Evolutionary conservation across 2,329 filamentous ascomycete species (phyloP), one percentile per base, ranked within the genome.

Genomic region (Lachnellula occidentalis): DNA sequence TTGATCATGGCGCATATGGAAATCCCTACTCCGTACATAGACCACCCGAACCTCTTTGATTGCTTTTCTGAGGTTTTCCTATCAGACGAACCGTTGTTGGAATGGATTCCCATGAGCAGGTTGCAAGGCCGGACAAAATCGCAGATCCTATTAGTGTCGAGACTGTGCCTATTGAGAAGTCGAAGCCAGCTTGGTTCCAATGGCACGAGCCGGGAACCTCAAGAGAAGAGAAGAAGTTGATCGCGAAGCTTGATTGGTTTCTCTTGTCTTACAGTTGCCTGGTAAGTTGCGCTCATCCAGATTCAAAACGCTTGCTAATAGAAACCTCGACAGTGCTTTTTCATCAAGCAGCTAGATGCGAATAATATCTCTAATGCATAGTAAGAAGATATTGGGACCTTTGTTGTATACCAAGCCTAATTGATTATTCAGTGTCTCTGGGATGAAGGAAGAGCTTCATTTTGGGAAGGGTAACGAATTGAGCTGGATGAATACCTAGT

Each of bases 291-390:
- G 27, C 27, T 31, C 9, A 31, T 31, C 27, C 27, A 31, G 8
- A 31, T 31, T 11, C 3, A 31, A 9, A 31, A 31, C 8, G 4
- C 27, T 12, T 31, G 9, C 27, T 31, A 31, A 31, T 9, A 31
- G 27, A 31, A 31, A 31, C 27, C 9, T 31, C 27, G 27, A 31
- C 9, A 31, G 27, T 78, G 7, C 71, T 69, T 49, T 54, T 78
- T 77, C 55, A 68, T 76, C 56, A 77, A 78, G 56, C 67, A 70
- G 63, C 70, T 78, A 9, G 76, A 78, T 58, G 19, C 71, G 41
- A 72, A 71, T 55, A 76, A 78, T 54, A 63, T 78, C 43, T 72
- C 72, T 55, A 78, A 78, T 60, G 77, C 77, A 3, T 79, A 77
- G 27, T 31, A 31, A 31, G 27, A 4, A 4, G 3, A 31, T 31